phyloP scores from a whole-genome alignment of 2,329 filamentous ascomycete species.

The Calycina marina region DNA sequence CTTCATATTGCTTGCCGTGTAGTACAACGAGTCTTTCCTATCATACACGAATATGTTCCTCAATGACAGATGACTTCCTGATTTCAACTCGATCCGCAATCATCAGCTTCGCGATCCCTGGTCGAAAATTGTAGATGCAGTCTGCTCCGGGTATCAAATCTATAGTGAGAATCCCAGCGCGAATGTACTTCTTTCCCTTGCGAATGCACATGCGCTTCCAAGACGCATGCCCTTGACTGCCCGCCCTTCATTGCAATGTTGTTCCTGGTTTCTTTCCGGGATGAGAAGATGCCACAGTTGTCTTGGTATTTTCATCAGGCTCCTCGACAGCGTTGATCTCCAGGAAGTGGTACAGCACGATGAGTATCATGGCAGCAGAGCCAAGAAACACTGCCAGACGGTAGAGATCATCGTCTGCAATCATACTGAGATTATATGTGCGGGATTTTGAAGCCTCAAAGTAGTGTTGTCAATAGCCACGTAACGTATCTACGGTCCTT shows the following conservation, averaged over 20 bases:
- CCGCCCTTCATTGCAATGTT: not conserved
- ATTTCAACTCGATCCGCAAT: too few species aligned
- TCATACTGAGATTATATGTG: conserved; percentile 68
- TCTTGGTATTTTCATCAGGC: conserved; percentile 12
- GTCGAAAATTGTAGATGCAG: too few species aligned
- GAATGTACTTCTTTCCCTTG: too few species aligned
- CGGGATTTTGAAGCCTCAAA: conserved; percentile 2
- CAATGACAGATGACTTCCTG: too few species aligned
- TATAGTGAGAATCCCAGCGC: too few species aligned
- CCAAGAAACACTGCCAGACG: conserved; percentile 85
- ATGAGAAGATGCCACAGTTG: conserved; percentile 6
- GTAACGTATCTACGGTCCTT: conserved; percentile 2
- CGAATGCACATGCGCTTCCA: too few species aligned
- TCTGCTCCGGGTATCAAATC: too few species aligned
- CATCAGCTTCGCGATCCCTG: too few species aligned
- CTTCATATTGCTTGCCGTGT: too few species aligned
- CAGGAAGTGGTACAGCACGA: conserved; percentile 90
- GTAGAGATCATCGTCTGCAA: conserved; percentile 86
- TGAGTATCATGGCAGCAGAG: conserved; percentile 76
- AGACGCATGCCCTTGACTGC: too few species aligned
- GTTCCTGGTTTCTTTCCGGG: conserved; percentile 9
- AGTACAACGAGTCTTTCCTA: too few species aligned
- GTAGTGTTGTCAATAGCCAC: conserved; percentile 2
- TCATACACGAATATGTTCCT: too few species aligned
- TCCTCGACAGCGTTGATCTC: conserved; percentile 72